These are phyloP conservation scores for Dimargaris cristalligena DNA, from an alignment of 192 early-diverging fungal genomes.

Conservation along the genomic window DNA sequence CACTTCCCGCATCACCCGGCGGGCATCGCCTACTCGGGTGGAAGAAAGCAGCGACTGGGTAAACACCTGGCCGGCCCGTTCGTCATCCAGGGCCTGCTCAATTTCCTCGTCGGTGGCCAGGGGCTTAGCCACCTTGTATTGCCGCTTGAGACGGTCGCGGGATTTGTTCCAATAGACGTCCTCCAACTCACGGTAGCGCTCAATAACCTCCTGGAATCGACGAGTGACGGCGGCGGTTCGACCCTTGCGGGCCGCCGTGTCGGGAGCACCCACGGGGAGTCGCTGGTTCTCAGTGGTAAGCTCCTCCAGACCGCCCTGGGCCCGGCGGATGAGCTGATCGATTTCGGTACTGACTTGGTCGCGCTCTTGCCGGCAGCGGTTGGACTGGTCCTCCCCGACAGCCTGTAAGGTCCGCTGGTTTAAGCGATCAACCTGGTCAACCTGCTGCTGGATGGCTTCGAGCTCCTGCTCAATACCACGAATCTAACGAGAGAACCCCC, in stretches of 20 bases:
- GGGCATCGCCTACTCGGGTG: constrained; percentile 19
- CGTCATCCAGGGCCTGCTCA: constrained; percentile 22
- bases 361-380: constrained; percentile 23
- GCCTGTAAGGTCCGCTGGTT: constrained; percentile 27
- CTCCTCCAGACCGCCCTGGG: constrained; percentile 26
- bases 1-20: constrained; percentile 26
- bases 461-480: constrained; percentile 20
- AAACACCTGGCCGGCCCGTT: constrained; percentile 30
- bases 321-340: constrained; percentile 17
- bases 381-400: constrained; percentile 22
- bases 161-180: constrained; percentile 27
- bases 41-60: constrained; percentile 24
- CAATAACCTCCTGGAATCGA: constrained; percentile 1
- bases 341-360: constrained; percentile 25
- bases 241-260: constrained; percentile 12
- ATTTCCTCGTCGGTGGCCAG: constrained; percentile 26
- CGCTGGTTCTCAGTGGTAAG: constrained; percentile 19
- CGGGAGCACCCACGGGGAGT: constrained; percentile 20
- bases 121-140: constrained; percentile 28
- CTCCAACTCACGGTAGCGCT: constrained; percentile 24
- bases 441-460: constrained; percentile 19
- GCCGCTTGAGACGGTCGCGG: constrained; percentile 25
- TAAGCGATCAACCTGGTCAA: constrained; percentile 21
- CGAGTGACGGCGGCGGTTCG: background rate
- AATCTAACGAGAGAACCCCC: constrained; percentile 18